Base-by-base conservation (phyloP, 495 filamentous ascomycete species). In the Penicillium turbatum region DNA sequence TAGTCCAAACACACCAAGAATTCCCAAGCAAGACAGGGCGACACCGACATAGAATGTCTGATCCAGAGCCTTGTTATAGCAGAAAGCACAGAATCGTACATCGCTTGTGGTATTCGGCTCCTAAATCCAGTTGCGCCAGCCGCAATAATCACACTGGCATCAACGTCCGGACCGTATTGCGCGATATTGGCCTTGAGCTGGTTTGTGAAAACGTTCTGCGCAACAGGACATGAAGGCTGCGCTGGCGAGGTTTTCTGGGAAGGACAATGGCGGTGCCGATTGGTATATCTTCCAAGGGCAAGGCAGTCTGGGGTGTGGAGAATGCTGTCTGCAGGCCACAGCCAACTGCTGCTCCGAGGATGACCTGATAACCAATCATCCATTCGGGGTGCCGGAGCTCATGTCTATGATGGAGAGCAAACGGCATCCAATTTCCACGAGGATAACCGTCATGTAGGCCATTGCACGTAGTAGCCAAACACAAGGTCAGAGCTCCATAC, bases 401-500 rank as follows among this genome's bases (percentile, higher is more conserved):
- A 56, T 56, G 31, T n/a, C 26, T 17, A 57, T 50, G 19, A 51
- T 57, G 21, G 62, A 58, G 26, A 70, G 34, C 12, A 73, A 34
- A 9, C 70, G 68, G 1, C 52, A 35, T 16, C 60, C 68, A 32
- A 71, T 47, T 30, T 70, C 49, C 24, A 61, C 48, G 24, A 72
- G 52, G 9, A 60, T 8, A 1, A 61, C 54, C 11, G 54, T 42
- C 17, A 64, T 27, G 7, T 69, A 48, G 56, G 69, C 66, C 56
- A 66, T 3, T 67, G 67, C 10, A 55, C 52, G 43, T 69, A 72
- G 44, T 66, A 65, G 10, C 71, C 71, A 29, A 64, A 29, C 5
- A 51, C 17, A 9, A 45, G 2, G 57, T 64, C 3, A 40, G 51
- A 11, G 30, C 34, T 16, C 56, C 68, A 26, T 87, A 85, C n/a